phyloP scores from a whole-genome alignment of 192 early-diverging fungal genomes.

The Dissophora globulifera region DNA sequence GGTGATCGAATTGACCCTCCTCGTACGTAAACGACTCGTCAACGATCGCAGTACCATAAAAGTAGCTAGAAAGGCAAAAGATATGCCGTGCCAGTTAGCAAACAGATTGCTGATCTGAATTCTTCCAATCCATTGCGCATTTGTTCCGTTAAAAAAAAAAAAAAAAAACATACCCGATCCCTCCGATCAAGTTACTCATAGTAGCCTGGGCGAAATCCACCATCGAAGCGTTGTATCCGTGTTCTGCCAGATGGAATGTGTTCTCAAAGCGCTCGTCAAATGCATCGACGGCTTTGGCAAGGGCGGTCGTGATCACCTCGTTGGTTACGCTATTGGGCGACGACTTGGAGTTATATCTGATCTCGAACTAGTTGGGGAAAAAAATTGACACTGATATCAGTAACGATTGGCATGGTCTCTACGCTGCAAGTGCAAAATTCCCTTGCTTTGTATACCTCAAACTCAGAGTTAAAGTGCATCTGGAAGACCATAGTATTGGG shows the following conservation, averaged over 20 bases:
- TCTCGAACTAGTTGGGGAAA: constrained; percentile 53
- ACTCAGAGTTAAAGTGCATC: constrained; percentile 67
- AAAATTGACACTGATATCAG: not conserved
- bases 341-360: constrained; percentile 35
- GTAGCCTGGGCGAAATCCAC: constrained; percentile 78
- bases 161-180: constrained; percentile 75
- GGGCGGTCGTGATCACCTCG: constrained; percentile 3
- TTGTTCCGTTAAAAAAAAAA: too few species aligned
- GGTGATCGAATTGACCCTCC: constrained; percentile 65
- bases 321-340: constrained; percentile 35
- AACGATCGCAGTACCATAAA: constrained; percentile 80
- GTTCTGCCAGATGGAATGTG: constrained; percentile 71
- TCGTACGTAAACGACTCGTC: constrained; percentile 73
- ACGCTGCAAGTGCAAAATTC: not conserved
- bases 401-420: not conserved
- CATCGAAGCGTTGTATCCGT: constrained; percentile 71
- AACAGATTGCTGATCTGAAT: too few species aligned
- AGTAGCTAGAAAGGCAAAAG: constrained; percentile 69
- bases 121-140: too few species aligned
- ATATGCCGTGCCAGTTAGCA: too few species aligned
- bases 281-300: constrained; percentile 40
- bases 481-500: constrained; percentile 73
- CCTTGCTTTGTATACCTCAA: constrained; percentile 63
- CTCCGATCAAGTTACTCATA: constrained; percentile 88
- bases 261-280: constrained; percentile 83